These are phyloP conservation scores for Fusarium sp. DNA, from an alignment of 2,329 filamentous ascomycete genomes.

Conservation along the genomic window DNA sequence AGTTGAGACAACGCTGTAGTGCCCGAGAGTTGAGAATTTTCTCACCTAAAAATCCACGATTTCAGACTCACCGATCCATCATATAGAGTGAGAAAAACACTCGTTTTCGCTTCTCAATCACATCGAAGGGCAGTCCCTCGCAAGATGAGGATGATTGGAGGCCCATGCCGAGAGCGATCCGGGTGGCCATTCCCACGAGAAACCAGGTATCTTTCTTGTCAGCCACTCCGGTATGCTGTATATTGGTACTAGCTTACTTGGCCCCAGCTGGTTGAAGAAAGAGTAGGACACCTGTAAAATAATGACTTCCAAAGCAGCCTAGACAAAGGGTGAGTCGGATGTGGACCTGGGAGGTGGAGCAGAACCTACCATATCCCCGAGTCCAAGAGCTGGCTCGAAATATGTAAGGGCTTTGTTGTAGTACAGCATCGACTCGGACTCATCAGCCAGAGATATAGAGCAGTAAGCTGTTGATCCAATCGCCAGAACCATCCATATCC, in stretches of 20 bases:
- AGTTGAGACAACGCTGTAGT: conserved; percentile 52
- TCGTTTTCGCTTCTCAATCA: conserved; percentile 52
- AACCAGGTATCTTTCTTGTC: conserved; percentile 55
- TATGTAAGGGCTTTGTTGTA: conserved; percentile 57
- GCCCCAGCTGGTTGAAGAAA: conserved; percentile 59
- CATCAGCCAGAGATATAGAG: conserved; percentile 55
- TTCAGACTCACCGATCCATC: conserved; percentile 56
- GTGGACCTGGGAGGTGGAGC: background rate
- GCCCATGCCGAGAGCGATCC: conserved; percentile 56
- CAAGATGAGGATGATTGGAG: conserved; percentile 52
- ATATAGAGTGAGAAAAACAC: conserved; percentile 60
- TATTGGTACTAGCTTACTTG: conserved; percentile 47
- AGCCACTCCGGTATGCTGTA: background rate
- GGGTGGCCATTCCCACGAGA: conserved; percentile 55
- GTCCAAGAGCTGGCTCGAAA: conserved; percentile 51
- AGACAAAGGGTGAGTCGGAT: background rate
- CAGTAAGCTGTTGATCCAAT: conserved; percentile 58
- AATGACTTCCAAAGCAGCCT: conserved; percentile 56
- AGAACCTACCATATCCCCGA: conserved; percentile 51
- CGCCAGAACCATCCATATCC: conserved; percentile 61
- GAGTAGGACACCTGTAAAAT: conserved; percentile 60
- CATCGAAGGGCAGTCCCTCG: conserved; percentile 44
- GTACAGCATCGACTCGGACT: conserved; percentile 54
- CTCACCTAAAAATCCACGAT: background rate
- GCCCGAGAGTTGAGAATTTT: background rate